Evolutionary conservation across 176 grass and related monocot genomes (phyloP).

Genomic region (Hyparrhenia diplandra): DNA sequence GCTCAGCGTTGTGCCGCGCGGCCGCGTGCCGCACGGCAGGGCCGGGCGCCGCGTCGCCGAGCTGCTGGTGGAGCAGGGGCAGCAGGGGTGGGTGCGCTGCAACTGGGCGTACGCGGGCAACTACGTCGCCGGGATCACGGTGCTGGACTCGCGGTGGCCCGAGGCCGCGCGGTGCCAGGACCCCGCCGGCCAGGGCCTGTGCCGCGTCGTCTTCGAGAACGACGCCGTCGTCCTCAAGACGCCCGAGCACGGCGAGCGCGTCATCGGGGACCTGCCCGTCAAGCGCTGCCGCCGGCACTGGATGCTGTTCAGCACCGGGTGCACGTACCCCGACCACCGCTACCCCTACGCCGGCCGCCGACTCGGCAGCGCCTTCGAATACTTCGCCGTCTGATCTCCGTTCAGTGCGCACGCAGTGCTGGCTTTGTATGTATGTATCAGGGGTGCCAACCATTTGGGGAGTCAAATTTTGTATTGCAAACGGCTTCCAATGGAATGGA

Average conservation of each 20-base stretch:
- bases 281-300: constrained; percentile 32
- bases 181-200: background rate
- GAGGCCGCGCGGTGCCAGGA: constrained; percentile 22
- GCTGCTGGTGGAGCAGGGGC: background rate
- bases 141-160: constrained; percentile 40
- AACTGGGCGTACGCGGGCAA: constrained; percentile 40
- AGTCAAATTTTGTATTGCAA: background rate
- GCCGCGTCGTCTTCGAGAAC: constrained; percentile 43
- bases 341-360: constrained; percentile 21
- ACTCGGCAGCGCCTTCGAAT: constrained; percentile 40
- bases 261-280: constrained; percentile 38
- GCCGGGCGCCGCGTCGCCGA: constrained; percentile 19
- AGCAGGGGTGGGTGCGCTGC: constrained; percentile 22
- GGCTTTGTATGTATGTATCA: background rate
- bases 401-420: background rate
- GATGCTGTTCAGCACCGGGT: constrained; percentile 35
- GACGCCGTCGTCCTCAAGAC: constrained; percentile 1
- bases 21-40: constrained; percentile 18
- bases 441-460: constrained; percentile 8
- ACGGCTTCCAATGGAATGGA: background rate
- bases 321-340: constrained; percentile 41
- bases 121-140: constrained; percentile 25
- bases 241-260: background rate
- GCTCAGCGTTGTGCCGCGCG: constrained; percentile 35
- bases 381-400: constrained; percentile 13